These are phyloP conservation scores for Pseudogymnoascus sp. DNA, from an alignment of 2,329 filamentous ascomycete genomes.

Conservation along the genomic window DNA sequence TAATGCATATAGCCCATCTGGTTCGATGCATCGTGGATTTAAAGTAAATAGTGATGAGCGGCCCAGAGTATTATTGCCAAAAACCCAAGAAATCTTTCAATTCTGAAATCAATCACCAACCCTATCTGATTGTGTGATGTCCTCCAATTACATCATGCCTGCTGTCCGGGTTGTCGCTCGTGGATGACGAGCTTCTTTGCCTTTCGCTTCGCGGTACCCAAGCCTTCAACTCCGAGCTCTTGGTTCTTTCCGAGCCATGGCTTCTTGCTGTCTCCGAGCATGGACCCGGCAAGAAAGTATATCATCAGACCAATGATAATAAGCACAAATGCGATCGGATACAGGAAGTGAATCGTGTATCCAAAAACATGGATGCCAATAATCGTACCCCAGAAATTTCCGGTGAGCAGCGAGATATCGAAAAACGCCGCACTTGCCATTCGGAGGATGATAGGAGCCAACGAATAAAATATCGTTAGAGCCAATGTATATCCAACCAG, in stretches of 20 bases:
- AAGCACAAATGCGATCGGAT: constrained; percentile 89
- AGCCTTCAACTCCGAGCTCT: constrained; percentile 67
- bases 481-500: constrained; percentile 83
- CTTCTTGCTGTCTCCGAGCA: constrained; percentile 83
- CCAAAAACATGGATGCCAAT: constrained; percentile 85
- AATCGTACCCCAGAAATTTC: constrained; percentile 94
- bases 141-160: constrained; percentile 4
- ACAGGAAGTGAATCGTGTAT: constrained; percentile 75
- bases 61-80: not conserved
- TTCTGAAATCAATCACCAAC: not conserved
- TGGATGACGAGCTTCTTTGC: constrained; percentile 43
- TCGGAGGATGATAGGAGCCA: constrained; percentile 80
- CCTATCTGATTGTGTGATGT: not conserved
- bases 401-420: constrained; percentile 88
- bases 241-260: constrained; percentile 90
- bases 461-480: constrained; percentile 76
- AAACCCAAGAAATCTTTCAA: not conserved
- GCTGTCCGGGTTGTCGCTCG: constrained; percentile 2
- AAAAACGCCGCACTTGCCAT: constrained; percentile 90
- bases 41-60: not conserved
- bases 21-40: not conserved
- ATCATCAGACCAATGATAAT: constrained; percentile 80
- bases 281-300: constrained; percentile 79
- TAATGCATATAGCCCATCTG: not conserved
- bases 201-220: constrained; percentile 79